Conservation (phyloP, 108 stramenopile genomes). For the Mediolabrus comicus region DNA sequence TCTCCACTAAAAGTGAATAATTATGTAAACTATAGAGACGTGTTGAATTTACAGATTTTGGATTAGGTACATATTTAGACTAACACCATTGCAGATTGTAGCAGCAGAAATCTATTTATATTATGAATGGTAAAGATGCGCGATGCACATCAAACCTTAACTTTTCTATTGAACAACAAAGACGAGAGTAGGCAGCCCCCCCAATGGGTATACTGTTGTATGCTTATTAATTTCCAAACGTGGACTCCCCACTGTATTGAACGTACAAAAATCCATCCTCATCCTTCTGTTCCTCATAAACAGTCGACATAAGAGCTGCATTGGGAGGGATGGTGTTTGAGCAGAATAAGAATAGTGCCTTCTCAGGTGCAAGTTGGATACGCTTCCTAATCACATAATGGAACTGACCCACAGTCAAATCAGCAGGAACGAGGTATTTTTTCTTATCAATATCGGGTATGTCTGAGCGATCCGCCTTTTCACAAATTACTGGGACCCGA, state of each 20-base stretch:
- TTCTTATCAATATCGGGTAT: slow-evolving; percentile 99
- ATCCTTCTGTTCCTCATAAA: slow-evolving; percentile 95
- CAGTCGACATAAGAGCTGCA: slow-evolving; percentile 94
- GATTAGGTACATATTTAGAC: too few species aligned
- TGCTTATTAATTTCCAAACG: slow-evolving; percentile 84
- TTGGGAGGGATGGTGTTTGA: slow-evolving; percentile 90
- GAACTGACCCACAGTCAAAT: slow-evolving; percentile 97
- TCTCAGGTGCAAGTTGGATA: slow-evolving; percentile 92
- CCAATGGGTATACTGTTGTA: too few species aligned
- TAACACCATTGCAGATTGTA: too few species aligned
- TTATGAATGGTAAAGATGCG: too few species aligned
- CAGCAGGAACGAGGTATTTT: slow-evolving; percentile 94
- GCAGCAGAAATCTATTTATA: too few species aligned
- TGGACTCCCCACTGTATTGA: slow-evolving; percentile 97
- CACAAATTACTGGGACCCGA: slow-evolving; percentile 98
- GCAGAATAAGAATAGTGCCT: slow-evolving; percentile 88
- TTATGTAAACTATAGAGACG: not conserved
- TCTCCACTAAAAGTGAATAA: not conserved
- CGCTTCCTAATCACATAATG: slow-evolving; percentile 99
- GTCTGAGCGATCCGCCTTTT: slow-evolving; percentile 94
- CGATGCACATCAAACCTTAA: too few species aligned
- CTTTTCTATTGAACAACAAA: too few species aligned
- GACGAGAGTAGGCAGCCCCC: too few species aligned
- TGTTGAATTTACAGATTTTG: too few species aligned
- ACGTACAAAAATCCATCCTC: slow-evolving; percentile 99